Conservation (phyloP, 345 rosid species). For the Salix arbutifolia region DNA sequence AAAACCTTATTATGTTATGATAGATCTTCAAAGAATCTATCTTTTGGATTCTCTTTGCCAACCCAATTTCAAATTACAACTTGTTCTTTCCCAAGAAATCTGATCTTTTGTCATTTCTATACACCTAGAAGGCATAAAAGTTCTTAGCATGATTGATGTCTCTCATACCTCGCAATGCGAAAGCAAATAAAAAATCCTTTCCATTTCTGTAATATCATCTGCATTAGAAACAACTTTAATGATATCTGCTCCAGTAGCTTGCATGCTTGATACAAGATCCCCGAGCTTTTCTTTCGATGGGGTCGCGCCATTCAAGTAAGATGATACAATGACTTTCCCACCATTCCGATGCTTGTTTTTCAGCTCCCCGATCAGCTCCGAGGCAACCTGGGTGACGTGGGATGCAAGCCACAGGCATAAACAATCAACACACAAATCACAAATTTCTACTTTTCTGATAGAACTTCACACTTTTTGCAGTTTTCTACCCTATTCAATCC, state of each 20-base stretch:
- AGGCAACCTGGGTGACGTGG: constrained; percentile 41
- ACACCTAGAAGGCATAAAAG: background rate
- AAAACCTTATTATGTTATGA: background rate
- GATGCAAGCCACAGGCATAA: background rate
- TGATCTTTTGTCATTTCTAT: background rate
- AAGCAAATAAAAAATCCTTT: constrained; percentile 40
- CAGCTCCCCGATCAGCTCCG: constrained; percentile 28
- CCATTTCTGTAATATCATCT: constrained; percentile 44
- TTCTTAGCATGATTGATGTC: background rate
- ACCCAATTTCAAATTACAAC: background rate
- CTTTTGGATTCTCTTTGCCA: background rate
- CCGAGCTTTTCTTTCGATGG: constrained; percentile 40
- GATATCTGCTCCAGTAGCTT: constrained; percentile 47
- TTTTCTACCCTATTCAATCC: background rate
- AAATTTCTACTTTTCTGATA: background rate
- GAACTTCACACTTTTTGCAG: background rate
- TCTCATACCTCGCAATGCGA: constrained; percentile 35
- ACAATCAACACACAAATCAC: background rate
- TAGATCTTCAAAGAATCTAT: no score
- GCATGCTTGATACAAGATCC: constrained; percentile 34
- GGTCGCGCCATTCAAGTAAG: constrained; percentile 27
- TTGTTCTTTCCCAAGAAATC: background rate
- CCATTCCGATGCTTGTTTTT: constrained; percentile 15
- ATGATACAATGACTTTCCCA: constrained; percentile 45
- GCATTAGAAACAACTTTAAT: constrained; percentile 38